Conservation (phyloP, 306 rosid genomes). For the Trichosanthes truncata region DNA sequence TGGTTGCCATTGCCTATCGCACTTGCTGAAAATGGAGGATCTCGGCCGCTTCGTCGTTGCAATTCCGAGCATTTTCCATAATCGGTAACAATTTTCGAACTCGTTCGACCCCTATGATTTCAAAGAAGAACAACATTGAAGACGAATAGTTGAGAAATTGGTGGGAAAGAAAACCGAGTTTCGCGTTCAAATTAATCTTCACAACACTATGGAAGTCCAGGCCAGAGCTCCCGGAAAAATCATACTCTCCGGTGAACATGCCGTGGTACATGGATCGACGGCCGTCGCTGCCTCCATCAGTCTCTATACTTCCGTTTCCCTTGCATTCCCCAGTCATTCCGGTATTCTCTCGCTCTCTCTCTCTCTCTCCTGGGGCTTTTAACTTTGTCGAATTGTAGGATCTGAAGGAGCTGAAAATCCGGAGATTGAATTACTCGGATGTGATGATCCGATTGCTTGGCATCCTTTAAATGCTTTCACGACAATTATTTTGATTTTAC, state of each 20-base stretch:
- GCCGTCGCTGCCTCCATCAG: slow-evolving; percentile 82
- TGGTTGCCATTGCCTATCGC: background rate
- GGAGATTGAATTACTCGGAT: background rate
- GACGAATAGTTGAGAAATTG: background rate
- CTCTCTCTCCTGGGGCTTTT: background rate
- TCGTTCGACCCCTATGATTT: background rate
- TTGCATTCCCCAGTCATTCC: slow-evolving; percentile 38
- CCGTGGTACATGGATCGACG: slow-evolving; percentile 88
- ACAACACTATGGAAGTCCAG: slow-evolving; percentile 47
- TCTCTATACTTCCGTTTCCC: slow-evolving; percentile 57
- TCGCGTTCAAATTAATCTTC: background rate
- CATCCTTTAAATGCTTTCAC: background rate
- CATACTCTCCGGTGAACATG: slow-evolving; percentile 80
- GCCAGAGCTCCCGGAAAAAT: slow-evolving; percentile 90
- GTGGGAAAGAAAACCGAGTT: background rate
- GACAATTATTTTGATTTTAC: background rate
- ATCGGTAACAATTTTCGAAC: background rate
- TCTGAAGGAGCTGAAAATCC: background rate
- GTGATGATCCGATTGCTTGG: background rate
- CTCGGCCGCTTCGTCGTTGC: background rate
- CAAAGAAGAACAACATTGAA: background rate
- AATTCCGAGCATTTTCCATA: background rate
- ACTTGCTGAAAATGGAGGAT: background rate
- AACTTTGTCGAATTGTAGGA: background rate
- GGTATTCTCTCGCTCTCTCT: slow-evolving; percentile 18